Evolutionary conservation across 257 asterid species (phyloP).

Genomic region (Penstemon eatonii): DNA sequence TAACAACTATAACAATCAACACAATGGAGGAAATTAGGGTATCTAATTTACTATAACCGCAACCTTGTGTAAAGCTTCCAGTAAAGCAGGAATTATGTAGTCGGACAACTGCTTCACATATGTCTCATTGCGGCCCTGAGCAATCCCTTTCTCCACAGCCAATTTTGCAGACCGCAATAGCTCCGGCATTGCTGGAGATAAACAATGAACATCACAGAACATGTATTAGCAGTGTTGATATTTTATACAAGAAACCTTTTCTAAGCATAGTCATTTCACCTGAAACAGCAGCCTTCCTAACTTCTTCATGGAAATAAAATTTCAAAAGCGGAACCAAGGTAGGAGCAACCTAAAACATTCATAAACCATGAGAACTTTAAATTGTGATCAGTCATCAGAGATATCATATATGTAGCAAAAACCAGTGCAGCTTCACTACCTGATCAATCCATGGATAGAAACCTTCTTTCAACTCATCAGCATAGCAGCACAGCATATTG

Average conservation of each 20-base stretch:
- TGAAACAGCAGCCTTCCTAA: conserved; percentile 97
- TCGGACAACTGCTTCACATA: conserved; percentile 80
- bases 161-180: conserved; percentile 83
- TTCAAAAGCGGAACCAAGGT: conserved; percentile 86
- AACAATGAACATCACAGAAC: conserved; percentile 25
- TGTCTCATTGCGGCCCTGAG: conserved; percentile 82
- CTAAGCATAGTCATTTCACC: conserved; percentile 46
- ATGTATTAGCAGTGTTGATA: conserved; percentile 6
- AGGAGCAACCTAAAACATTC: conserved; percentile 77
- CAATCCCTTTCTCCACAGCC: conserved; percentile 93
- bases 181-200: conserved; percentile 89
- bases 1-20: conserved; percentile 5
- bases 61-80: conserved; percentile 90
- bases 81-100: conserved; percentile 71
- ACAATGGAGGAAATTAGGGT: not conserved
- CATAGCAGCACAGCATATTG: conserved; percentile 98
- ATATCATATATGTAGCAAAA: conserved; percentile 10
- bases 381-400: conserved; percentile 18
- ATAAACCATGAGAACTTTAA: conserved; percentile 18
- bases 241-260: not conserved
- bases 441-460: conserved; percentile 99
- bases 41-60: conserved; percentile 1
- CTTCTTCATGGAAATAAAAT: conserved; percentile 98
- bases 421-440: conserved; percentile 50
- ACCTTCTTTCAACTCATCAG: conserved; percentile 97